These are phyloP conservation scores for Russula sp. DNA, from an alignment of 768 basidiomycete genomes.

Conservation along the genomic window DNA sequence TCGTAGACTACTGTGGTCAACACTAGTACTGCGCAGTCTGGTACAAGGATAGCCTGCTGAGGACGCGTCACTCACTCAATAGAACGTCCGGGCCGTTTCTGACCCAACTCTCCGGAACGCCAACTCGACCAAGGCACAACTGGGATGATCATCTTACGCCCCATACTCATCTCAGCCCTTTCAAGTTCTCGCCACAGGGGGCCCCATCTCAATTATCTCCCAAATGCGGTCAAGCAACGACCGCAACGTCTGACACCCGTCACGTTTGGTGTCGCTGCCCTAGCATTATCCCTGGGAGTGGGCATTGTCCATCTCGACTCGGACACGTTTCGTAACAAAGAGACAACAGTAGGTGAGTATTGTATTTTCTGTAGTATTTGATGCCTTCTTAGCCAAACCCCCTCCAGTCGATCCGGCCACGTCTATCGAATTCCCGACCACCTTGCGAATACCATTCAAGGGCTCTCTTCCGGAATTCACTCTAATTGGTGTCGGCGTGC, in stretches of 20 bases:
- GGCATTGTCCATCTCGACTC: slow-evolving; percentile 48
- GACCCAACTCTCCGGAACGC: no score
- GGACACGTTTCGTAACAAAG: slow-evolving; percentile 30
- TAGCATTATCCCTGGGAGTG: slow-evolving; percentile 38
- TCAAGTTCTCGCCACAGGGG: slow-evolving; percentile 9
- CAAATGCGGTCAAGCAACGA: background rate
- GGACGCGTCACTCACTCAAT: slow-evolving; percentile 23
- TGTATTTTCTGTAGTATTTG: background rate
- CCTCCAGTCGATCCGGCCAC: slow-evolving; percentile 67
- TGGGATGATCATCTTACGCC: slow-evolving; percentile 10
- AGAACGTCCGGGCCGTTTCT: background rate
- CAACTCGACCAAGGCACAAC: no score
- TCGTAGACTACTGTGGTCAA: slow-evolving; percentile 7
- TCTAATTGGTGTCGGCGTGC: slow-evolving; percentile 80
- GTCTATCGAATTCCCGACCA: slow-evolving; percentile 67
- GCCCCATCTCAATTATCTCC: background rate
- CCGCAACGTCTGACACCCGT: background rate
- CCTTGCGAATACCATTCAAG: slow-evolving; percentile 61
- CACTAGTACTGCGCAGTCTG: no score
- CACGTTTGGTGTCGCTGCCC: slow-evolving; percentile 23
- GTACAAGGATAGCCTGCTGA: no score
- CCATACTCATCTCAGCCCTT: slow-evolving; percentile 14
- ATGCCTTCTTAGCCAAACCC: slow-evolving; percentile 4
- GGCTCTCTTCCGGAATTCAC: slow-evolving; percentile 58
- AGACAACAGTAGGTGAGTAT: slow-evolving; percentile 28